A percentile compares a stretch with the other conserved stretches of the same genome.
These are phyloP conservation scores for Flaveria bidentis DNA, from an alignment of 129 eudicot genomes.

Conservation along the genomic window DNA sequence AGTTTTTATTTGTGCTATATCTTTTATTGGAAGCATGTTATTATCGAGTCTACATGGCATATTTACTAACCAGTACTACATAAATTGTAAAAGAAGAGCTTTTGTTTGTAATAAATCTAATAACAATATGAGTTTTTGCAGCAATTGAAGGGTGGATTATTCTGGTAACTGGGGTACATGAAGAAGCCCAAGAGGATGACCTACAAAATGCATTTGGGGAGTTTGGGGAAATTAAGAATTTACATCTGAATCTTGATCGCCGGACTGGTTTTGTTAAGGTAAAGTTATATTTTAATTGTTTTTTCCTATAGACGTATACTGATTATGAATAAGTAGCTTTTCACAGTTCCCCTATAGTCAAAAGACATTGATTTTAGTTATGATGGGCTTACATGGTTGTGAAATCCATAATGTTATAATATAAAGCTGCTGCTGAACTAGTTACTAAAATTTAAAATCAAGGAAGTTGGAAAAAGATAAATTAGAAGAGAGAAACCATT, in stretches of 20 bases:
- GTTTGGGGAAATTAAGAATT: slow-evolving; percentile 84
- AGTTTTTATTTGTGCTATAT: not conserved
- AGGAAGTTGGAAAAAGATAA: too few species aligned
- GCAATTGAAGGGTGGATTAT: slow-evolving; percentile 99
- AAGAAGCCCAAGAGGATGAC: slow-evolving; percentile 99
- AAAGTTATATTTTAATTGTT: not conserved
- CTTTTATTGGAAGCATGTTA: not conserved
- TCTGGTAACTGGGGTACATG: slow-evolving; percentile 95
- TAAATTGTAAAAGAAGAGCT: slow-evolving; percentile 12
- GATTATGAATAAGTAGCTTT: not conserved
- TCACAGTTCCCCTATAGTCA: too few species aligned
- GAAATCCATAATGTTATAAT: too few species aligned
- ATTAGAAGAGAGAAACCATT: too few species aligned
- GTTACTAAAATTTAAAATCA: too few species aligned
- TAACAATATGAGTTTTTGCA: slow-evolving; percentile 40
- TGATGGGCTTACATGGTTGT: too few species aligned
- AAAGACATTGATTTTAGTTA: too few species aligned
- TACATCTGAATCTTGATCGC: slow-evolving; percentile 95
- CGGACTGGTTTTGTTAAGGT: slow-evolving; percentile 97
- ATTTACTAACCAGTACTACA: not conserved
- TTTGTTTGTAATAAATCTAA: slow-evolving; percentile 3
- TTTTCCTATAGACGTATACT: not conserved
- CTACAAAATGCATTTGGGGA: slow-evolving; percentile 85
- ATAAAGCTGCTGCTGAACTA: not conserved
- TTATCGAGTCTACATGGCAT: not conserved